phyloP scores from a whole-genome alignment of 1,284 basidiomycete species.

The Rhizoctonia solani region DNA sequence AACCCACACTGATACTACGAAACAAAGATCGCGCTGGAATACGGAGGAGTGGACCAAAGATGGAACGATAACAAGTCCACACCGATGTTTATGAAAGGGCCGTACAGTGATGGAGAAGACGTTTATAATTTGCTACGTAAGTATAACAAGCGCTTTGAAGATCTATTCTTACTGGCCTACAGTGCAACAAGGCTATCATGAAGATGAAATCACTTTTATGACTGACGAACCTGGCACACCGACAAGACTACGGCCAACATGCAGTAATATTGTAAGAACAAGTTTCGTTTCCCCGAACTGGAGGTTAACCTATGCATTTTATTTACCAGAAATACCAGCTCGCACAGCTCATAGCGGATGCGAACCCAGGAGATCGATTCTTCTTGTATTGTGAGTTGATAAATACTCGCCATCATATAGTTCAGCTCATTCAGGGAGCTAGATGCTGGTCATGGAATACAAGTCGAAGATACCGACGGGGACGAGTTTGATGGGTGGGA shows the following conservation, averaged over 20 bases:
- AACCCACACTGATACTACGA: neutral
- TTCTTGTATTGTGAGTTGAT: conserved; percentile 13
- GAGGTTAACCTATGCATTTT: neutral
- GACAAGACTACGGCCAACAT: neutral
- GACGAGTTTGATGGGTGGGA: conserved; percentile 13
- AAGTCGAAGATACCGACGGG: neutral
- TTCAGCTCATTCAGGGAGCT: neutral
- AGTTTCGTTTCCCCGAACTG: neutral
- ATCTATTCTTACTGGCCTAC: neutral
- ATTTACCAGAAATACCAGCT: conserved; percentile 3
- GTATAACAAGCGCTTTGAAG: neutral
- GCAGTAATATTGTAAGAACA: conserved; percentile 4
- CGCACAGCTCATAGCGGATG: neutral
- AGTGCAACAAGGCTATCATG: neutral
- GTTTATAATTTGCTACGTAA: neutral
- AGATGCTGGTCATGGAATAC: conserved; percentile 28
- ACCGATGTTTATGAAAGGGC: neutral
- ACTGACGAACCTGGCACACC: neutral
- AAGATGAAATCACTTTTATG: conserved; percentile 5
- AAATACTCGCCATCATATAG: neutral
- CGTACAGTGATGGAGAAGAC: conserved; percentile 5
- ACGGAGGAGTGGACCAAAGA: neutral
- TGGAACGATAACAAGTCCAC: neutral
- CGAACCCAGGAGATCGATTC: neutral
- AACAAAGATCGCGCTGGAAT: conserved; percentile 1